Conservation (phyloP, 1,139 yeast species). For the Torulaspora globosa region DNA sequence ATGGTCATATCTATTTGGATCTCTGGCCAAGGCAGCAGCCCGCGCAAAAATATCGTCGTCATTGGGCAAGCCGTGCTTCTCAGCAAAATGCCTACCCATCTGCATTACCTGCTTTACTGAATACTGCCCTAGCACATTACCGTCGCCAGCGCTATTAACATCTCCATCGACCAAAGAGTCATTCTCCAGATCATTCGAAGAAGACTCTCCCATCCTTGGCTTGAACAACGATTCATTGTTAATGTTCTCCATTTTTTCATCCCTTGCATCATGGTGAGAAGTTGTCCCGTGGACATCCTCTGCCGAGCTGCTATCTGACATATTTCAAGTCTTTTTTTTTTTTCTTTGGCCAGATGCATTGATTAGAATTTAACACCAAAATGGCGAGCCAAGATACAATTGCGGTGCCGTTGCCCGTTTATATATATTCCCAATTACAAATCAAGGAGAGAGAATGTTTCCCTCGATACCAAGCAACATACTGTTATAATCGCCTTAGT, state of each 20-base stretch:
- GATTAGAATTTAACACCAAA: too few species aligned
- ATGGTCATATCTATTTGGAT: constrained; percentile 55
- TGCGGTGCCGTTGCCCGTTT: too few species aligned
- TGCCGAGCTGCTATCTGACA: constrained; percentile 6
- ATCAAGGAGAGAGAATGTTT: not conserved
- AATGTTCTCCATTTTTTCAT: not conserved
- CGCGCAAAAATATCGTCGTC: constrained; percentile 64
- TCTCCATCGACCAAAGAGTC: constrained; percentile 1
- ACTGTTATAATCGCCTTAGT: not conserved
- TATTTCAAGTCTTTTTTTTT: not conserved
- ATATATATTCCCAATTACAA: too few species aligned
- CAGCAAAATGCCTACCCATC: constrained; percentile 70
- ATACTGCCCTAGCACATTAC: constrained; percentile 59
- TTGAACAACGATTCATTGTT: constrained; percentile 8
- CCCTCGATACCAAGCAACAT: constrained; percentile 1
- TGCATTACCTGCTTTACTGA: constrained; percentile 61
- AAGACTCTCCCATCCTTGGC: constrained; percentile 7
- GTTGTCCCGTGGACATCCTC: constrained; percentile 5
- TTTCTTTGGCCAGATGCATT: too few species aligned
- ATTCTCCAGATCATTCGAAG: constrained; percentile 10
- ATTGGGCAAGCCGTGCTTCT: constrained; percentile 46
- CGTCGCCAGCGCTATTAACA: constrained; percentile 5
- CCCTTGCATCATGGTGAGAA: constrained; percentile 1
- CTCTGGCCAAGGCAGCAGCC: constrained; percentile 74
- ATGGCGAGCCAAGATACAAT: too few species aligned